Base-by-base conservation (phyloP, 768 basidiomycete genomes). In the Punctularia strigosozonata region DNA sequence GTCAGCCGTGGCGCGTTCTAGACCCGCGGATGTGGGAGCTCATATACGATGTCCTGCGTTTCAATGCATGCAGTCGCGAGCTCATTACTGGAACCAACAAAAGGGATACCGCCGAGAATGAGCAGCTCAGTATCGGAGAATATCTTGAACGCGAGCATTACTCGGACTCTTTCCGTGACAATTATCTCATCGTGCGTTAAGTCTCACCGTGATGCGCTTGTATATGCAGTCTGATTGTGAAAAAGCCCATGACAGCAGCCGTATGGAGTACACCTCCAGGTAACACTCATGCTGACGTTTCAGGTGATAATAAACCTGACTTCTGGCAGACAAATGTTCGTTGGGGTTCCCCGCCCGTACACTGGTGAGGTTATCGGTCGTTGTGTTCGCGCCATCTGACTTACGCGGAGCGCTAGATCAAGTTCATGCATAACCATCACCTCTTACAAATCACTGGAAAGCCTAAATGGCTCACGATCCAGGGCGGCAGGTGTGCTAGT, bases 181-280 rank as follows among this genome's bases (percentile, higher is more conserved):
- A 86, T 54, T 86, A 85, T 52, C 63, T 87, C 18, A 71, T 87
- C 42, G 82, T 80, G 48, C 53, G 75, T 52, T 10, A 10, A 30
- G 14, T 1, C n/a, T 39, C 38, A 4, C 31, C 21, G 8, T 21
- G 14, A 10, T 34, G 10, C 24, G 17, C n/a, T 25, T 21, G 31
- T 15, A 22, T 31, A 24, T 38, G 17, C 12, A 36, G 32, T 31
- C 30, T 18, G 19, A 43, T 36, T 39, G 42, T 19, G 28, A 38
- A 4, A 14, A 49, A 81, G 82, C 81, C 81, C 0, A 80, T 87
- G 80, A 82, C 79, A 6, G 81, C 80, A 1, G 77, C 80, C 2
- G 76, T 87, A 28, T 87, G 83, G 83, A 82, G 75, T 32, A 84
- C 80, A 0, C 77, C 80, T 1, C 76, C 83, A 6, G n/a, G n/a